phyloP scores from a whole-genome alignment of 2,329 filamentous ascomycete genomes.

The Colletotrichum acutatum region DNA sequence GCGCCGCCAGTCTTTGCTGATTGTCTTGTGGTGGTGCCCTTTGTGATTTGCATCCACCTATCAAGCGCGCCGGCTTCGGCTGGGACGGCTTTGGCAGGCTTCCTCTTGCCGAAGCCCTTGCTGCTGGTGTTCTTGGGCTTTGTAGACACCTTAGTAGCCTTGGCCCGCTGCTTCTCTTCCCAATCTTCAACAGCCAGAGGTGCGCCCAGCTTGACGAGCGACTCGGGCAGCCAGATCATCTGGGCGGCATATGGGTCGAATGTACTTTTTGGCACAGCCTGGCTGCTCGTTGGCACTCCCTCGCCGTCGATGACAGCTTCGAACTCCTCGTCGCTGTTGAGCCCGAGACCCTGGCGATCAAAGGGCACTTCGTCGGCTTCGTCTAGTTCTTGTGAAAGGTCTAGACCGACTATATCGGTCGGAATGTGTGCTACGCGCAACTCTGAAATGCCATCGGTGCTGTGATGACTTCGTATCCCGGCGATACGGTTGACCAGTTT shows the following conservation, averaged over 20 bases:
- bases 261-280: slow-evolving; percentile 44
- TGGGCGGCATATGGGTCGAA: slow-evolving; percentile 76
- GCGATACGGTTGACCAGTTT: slow-evolving; percentile 74
- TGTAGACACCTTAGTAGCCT: slow-evolving; percentile 39
- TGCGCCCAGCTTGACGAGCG: slow-evolving; percentile 38
- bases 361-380: slow-evolving; percentile 57
- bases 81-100: slow-evolving; percentile 40
- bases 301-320: slow-evolving; percentile 50
- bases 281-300: slow-evolving; percentile 36
- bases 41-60: slow-evolving; percentile 54
- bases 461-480: slow-evolving; percentile 74
- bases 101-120: slow-evolving; percentile 14
- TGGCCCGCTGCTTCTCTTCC: slow-evolving; percentile 43
- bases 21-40: slow-evolving; percentile 39
- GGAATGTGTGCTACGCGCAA: slow-evolving; percentile 84
- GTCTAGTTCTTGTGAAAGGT: slow-evolving; percentile 78
- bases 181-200: slow-evolving; percentile 38
- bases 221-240: slow-evolving; percentile 52
- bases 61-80: slow-evolving; percentile 48
- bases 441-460: slow-evolving; percentile 80
- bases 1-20: not conserved
- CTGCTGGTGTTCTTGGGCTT: slow-evolving; percentile 28
- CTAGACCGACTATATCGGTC: slow-evolving; percentile 78
- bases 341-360: slow-evolving; percentile 65
- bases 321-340: slow-evolving; percentile 75